Conservation (phyloP, 352 stramenopile species). For the Globisporangium irregulare region DNA sequence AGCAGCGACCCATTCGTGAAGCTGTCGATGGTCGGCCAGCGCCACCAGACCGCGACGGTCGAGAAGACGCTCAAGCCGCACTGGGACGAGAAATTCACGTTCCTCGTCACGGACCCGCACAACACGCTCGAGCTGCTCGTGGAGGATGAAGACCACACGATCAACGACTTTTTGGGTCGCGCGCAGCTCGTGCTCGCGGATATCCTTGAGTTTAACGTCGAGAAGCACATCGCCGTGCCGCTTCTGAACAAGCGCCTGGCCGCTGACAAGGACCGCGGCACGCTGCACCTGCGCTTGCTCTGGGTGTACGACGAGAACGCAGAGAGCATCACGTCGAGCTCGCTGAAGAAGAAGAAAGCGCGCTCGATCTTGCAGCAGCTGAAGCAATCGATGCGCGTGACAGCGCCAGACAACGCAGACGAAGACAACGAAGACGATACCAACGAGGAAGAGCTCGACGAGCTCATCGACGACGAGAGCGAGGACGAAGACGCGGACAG, state of each 20-base stretch:
- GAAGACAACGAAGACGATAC: conserved; percentile 45
- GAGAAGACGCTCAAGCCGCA: conserved; percentile 73
- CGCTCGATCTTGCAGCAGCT: conserved; percentile 49
- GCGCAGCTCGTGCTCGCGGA: conserved; percentile 51
- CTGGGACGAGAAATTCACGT: conserved; percentile 73
- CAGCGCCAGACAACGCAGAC: conserved; percentile 35
- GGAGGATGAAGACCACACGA: conserved; percentile 65
- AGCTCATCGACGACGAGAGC: conserved; percentile 36
- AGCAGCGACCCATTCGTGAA: conserved; percentile 87
- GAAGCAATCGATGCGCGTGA: conserved; percentile 42
- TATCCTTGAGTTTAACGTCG: conserved; percentile 38
- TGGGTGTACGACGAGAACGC: conserved; percentile 54
- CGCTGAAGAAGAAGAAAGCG: conserved; percentile 47
- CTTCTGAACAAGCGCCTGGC: conserved; percentile 55
- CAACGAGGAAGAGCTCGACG: conserved; percentile 37
- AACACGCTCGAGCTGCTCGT: conserved; percentile 56
- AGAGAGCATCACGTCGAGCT: conserved; percentile 34
- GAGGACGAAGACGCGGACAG: conserved; percentile 30
- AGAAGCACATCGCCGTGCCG: conserved; percentile 44
- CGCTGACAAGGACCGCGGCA: conserved; percentile 54
- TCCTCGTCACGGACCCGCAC: conserved; percentile 39
- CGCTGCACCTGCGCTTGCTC: conserved; percentile 46
- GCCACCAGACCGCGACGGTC: conserved; percentile 59
- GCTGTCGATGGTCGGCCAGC: conserved; percentile 67
- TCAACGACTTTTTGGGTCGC: conserved; percentile 71